These are phyloP conservation scores for Mycena filopes DNA, from an alignment of 768 basidiomycete species.

Conservation along the genomic window DNA sequence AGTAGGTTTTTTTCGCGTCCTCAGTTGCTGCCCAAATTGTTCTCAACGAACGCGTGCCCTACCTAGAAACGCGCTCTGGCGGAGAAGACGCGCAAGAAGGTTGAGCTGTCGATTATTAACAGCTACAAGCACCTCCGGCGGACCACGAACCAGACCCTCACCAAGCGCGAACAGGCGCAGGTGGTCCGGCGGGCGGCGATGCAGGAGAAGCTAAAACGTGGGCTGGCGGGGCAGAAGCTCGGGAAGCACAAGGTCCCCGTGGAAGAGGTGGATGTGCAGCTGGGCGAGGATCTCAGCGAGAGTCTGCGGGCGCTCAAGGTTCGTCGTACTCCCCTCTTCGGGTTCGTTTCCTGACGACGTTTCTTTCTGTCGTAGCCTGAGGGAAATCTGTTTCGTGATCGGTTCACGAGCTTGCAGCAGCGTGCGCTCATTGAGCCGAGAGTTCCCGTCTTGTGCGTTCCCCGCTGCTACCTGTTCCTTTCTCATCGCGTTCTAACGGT, in stretches of 20 bases:
- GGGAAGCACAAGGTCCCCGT: slow-evolving; percentile 85
- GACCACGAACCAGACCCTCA: slow-evolving; percentile 46
- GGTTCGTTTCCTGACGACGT: slow-evolving; percentile 1
- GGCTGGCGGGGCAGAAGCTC: slow-evolving; percentile 77
- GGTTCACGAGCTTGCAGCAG: slow-evolving; percentile 89
- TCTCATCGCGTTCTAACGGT: slow-evolving; percentile 7
- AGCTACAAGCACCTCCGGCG: slow-evolving; percentile 63
- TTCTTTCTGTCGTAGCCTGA: slow-evolving; percentile 74
- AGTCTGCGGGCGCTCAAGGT: slow-evolving; percentile 88
- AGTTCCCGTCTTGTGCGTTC: slow-evolving; percentile 75
- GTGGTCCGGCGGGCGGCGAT: slow-evolving; percentile 54
- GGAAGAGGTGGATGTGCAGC: slow-evolving; percentile 81
- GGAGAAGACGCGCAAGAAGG: slow-evolving; percentile 68
- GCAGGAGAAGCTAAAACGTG: slow-evolving; percentile 64
- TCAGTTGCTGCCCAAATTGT: not conserved
- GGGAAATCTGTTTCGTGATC: slow-evolving; percentile 92
- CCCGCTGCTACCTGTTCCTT: not conserved
- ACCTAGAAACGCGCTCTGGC: slow-evolving; percentile 71
- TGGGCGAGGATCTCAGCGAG: slow-evolving; percentile 91
- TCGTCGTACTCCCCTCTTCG: slow-evolving; percentile 32
- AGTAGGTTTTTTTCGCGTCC: slow-evolving; percentile 50
- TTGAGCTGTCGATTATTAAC: slow-evolving; percentile 67
- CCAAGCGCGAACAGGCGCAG: slow-evolving; percentile 55
- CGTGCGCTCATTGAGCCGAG: slow-evolving; percentile 89
- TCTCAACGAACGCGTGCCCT: not conserved